A percentile compares a stretch with the other conserved stretches of the same genome.
phyloP scores from a whole-genome alignment of 805 yeast species.

The Barnettozyma wickerhamii region DNA sequence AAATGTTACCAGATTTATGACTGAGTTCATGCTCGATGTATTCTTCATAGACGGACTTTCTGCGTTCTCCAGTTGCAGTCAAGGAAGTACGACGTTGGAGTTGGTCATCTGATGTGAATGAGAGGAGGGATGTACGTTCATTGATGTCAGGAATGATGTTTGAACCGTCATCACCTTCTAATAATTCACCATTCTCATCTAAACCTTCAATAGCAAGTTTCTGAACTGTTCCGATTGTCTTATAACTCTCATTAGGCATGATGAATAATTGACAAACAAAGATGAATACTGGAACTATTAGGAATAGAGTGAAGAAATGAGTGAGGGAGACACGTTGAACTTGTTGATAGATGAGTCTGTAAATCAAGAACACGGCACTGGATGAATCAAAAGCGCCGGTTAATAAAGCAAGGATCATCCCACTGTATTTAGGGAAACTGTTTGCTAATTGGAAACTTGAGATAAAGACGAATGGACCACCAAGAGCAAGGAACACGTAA shows the following conservation, averaged over 20 bases:
- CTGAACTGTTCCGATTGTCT: slow-evolving; percentile 62
- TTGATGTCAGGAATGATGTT: slow-evolving; percentile 44
- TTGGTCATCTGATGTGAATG: slow-evolving; percentile 11
- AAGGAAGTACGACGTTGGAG: slow-evolving; percentile 13
- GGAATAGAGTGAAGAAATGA: slow-evolving; percentile 61
- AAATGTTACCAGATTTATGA: slow-evolving; percentile 50
- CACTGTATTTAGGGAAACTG: slow-evolving; percentile 77
- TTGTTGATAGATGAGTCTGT: slow-evolving; percentile 58
- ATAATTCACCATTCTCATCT: slow-evolving; percentile 60
- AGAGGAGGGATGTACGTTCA: slow-evolving; percentile 30
- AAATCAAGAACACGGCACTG: slow-evolving; percentile 77
- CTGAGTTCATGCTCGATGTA: slow-evolving; percentile 55
- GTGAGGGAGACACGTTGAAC: slow-evolving; percentile 36
- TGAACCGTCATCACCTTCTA: slow-evolving; percentile 33
- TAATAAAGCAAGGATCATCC: slow-evolving; percentile 71
- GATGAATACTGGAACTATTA: slow-evolving; percentile 76
- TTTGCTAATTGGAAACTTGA: slow-evolving; percentile 88
- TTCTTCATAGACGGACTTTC: slow-evolving; percentile 62
- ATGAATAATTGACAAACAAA: slow-evolving; percentile 65
- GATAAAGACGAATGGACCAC: slow-evolving; percentile 92
- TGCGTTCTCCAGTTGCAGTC: slow-evolving; percentile 24
- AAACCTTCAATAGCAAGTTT: slow-evolving; percentile 69
- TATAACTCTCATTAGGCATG: slow-evolving; percentile 78
- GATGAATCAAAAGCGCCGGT: slow-evolving; percentile 96
- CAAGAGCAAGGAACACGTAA: slow-evolving; percentile 72